Conservation (phyloP, 2,329 filamentous ascomycete species). For the Aspergillus sclerotialis region DNA sequence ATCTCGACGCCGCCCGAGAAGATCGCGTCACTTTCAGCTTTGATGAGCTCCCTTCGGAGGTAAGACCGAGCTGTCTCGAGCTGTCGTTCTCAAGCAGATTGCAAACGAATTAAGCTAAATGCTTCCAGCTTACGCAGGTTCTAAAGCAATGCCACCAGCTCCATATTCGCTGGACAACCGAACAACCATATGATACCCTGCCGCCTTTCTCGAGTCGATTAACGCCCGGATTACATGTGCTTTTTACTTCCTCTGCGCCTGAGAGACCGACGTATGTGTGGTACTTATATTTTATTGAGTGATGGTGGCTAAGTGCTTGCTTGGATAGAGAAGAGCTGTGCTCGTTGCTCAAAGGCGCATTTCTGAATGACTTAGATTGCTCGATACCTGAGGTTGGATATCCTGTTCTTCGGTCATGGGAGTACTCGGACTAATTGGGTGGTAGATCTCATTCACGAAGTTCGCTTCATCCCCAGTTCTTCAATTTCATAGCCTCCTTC, state of each 20-base stretch:
- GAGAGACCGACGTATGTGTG: constrained; percentile 29
- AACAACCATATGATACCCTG: constrained; percentile 49
- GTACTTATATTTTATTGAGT: not conserved
- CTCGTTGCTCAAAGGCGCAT: constrained; percentile 49
- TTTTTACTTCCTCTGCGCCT: constrained; percentile 55
- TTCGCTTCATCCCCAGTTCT: constrained; percentile 57
- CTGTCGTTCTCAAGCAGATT: not conserved
- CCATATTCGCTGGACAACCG: constrained; percentile 71
- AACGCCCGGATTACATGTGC: constrained; percentile 74
- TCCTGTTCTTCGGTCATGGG: not conserved
- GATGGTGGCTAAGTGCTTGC: constrained; percentile 3
- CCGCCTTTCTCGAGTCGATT: constrained; percentile 68
- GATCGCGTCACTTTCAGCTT: constrained; percentile 69
- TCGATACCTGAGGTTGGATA: constrained; percentile 38
- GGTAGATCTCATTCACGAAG: constrained; percentile 55
- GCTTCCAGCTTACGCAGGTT: constrained; percentile 28
- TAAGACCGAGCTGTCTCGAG: constrained; percentile 21
- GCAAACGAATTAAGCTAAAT: not conserved
- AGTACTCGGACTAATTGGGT: constrained; percentile 1
- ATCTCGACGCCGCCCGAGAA: constrained; percentile 64
- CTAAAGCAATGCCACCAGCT: constrained; percentile 63
- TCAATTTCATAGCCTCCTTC: constrained; percentile 65
- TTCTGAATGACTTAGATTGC: constrained; percentile 53
- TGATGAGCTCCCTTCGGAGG: constrained; percentile 65
- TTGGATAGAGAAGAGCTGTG: constrained; percentile 47